Conservation (phyloP, 495 filamentous ascomycete genomes). For the Platismatia glauca region DNA sequence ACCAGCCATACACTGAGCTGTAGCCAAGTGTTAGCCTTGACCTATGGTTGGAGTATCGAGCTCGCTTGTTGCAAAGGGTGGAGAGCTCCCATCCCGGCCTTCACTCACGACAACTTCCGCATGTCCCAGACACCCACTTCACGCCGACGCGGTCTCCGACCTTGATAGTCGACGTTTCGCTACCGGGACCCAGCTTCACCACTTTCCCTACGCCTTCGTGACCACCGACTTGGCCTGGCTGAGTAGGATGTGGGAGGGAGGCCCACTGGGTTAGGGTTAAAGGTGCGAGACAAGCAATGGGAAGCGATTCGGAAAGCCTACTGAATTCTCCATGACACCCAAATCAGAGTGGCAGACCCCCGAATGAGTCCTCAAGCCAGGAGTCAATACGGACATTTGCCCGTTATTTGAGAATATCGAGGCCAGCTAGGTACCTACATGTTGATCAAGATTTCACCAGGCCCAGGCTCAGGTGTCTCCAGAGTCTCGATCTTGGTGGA, state of each 20-base stretch:
- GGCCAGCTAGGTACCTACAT: conserved; percentile 35
- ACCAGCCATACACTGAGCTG: conserved; percentile 32
- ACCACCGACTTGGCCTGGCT: conserved; percentile 55
- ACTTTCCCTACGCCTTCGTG: conserved; percentile 55
- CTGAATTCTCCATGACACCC: conserved; percentile 54
- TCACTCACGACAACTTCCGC: conserved; percentile 40
- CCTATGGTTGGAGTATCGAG: not conserved
- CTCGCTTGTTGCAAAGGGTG: not conserved
- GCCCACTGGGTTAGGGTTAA: conserved; percentile 36
- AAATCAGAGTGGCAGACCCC: conserved; percentile 65
- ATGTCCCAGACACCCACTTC: conserved; percentile 45
- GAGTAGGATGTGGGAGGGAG: conserved; percentile 52
- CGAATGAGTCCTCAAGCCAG: conserved; percentile 46
- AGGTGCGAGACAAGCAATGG: not conserved
- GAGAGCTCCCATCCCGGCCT: not conserved
- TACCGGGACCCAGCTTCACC: conserved; percentile 50
- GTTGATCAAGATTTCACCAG: conserved; percentile 57
- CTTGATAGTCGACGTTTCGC: conserved; percentile 47
- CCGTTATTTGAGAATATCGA: not conserved
- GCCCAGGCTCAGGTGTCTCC: conserved; percentile 56
- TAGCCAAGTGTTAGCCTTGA: not conserved
- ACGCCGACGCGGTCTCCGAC: conserved; percentile 55
- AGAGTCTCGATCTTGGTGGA: conserved; percentile 58
- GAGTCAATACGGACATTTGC: conserved; percentile 12
- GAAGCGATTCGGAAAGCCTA: conserved; percentile 19